These are phyloP conservation scores for Aspergillus pseudoglaucus DNA, from an alignment of 2,329 filamentous ascomycete species.

Conservation along the genomic window DNA sequence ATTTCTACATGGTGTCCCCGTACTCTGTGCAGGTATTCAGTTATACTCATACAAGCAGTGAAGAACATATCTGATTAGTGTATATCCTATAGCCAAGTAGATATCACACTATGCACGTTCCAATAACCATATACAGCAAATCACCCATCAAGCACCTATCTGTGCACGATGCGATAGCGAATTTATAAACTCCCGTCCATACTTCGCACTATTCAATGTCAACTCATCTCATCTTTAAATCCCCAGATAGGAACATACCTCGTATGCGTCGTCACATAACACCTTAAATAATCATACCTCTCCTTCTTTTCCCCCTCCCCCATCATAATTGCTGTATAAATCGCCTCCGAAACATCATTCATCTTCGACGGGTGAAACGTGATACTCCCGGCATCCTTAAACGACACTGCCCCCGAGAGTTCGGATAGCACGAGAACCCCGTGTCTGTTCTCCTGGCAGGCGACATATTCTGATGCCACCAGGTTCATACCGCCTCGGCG, in stretches of 20 bases:
- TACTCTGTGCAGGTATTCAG: too few species aligned
- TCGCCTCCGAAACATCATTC: slow-evolving; percentile 76
- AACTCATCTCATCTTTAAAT: neutral
- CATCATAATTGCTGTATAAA: slow-evolving; percentile 84
- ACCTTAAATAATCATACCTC: slow-evolving; percentile 76
- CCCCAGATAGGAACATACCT: slow-evolving; percentile 38
- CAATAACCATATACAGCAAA: too few species aligned
- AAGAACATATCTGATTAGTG: too few species aligned
- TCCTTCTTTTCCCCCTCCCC: slow-evolving; percentile 67
- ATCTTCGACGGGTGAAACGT: slow-evolving; percentile 94
- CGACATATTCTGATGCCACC: slow-evolving; percentile 95
- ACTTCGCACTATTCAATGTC: slow-evolving; percentile 2
- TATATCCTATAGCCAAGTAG: too few species aligned
- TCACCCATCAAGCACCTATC: neutral
- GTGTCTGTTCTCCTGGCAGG: slow-evolving; percentile 75
- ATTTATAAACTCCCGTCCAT: slow-evolving; percentile 4
- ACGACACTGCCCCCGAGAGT: slow-evolving; percentile 83
- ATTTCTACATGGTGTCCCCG: too few species aligned
- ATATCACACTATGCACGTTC: too few species aligned
- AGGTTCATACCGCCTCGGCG: slow-evolving; percentile 95
- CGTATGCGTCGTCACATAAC: slow-evolving; percentile 87
- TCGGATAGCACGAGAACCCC: slow-evolving; percentile 89
- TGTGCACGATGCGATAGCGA: neutral
- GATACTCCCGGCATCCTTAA: slow-evolving; percentile 66
- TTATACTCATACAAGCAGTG: too few species aligned